Percentiles rank a stretch among this genome's conserved stretches.
Conservation (phyloP, 1,284 basidiomycete genomes). For the Cryptococcus sp. region DNA sequence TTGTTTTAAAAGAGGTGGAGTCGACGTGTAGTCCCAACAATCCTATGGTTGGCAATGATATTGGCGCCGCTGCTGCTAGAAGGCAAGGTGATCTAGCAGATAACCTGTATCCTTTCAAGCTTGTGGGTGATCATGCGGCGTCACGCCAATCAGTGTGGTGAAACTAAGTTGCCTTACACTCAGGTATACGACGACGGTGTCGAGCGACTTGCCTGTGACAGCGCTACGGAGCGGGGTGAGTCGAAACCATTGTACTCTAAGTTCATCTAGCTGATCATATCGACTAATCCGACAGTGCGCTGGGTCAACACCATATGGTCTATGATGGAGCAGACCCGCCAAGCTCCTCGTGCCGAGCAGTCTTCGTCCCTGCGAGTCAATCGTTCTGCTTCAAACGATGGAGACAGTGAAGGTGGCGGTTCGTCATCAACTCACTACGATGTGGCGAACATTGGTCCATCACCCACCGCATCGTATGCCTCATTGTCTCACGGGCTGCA, state of each 20-base stretch:
- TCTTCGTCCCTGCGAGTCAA: constrained; percentile 25
- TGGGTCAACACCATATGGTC: constrained; percentile 87
- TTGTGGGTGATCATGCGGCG: constrained; percentile 45
- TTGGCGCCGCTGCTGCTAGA: constrained; percentile 75
- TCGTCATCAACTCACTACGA: constrained; percentile 43
- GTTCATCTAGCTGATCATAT: not conserved
- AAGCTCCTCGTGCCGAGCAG: constrained; percentile 10
- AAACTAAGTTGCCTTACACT: too few species aligned
- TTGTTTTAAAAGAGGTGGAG: constrained; percentile 63
- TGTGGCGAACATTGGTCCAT: constrained; percentile 6
- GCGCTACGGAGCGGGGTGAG: constrained; percentile 66
- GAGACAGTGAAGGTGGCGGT: constrained; percentile 30
- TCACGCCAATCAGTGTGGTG: too few species aligned
- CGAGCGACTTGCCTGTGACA: constrained; percentile 79
- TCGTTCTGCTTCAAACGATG: constrained; percentile 21
- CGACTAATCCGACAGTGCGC: constrained; percentile 56
- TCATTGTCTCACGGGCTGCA: constrained; percentile 11
- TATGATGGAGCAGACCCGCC: constrained; percentile 48
- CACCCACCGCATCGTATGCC: constrained; percentile 13
- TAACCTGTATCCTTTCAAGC: constrained; percentile 78
- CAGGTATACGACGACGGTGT: constrained; percentile 77
- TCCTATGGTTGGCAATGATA: constrained; percentile 72
- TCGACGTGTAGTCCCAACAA: constrained; percentile 75
- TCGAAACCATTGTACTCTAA: not conserved
- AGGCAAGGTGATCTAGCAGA: constrained; percentile 65